Percentiles rank a stretch among this genome's conserved stretches.
Evolutionary conservation across 257 asterid genomes (phyloP).

Genomic region (Ophiorrhiza pumila): DNA sequence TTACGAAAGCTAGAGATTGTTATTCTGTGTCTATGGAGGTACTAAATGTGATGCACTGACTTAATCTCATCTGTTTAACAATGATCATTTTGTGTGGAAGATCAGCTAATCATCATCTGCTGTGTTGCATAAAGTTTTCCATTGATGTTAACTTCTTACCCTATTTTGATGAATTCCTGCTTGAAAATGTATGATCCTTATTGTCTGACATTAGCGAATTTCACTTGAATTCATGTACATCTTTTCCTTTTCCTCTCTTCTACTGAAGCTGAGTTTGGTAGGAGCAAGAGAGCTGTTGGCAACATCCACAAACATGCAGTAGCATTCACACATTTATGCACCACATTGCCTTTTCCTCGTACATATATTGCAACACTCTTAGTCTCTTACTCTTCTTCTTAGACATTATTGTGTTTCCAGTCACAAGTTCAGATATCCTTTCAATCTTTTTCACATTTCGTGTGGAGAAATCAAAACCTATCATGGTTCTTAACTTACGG

Average conservation of each 20-base stretch:
- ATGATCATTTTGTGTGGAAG: no score
- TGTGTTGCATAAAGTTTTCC: not conserved
- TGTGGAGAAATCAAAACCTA: not conserved
- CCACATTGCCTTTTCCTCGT: not conserved
- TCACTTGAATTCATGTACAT: constrained; percentile 6
- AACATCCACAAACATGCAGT: constrained; percentile 1
- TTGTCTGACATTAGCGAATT: not conserved
- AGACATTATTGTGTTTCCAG: not conserved
- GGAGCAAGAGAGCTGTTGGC: no score
- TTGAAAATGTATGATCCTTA: not conserved
- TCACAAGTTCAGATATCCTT: not conserved
- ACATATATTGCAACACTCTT: not conserved
- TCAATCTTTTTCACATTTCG: not conserved
- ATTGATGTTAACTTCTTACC: constrained; percentile 2
- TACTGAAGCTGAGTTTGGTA: no score
- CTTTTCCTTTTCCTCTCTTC: not conserved
- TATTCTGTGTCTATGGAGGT: constrained; percentile 93
- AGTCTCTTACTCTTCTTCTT: not conserved
- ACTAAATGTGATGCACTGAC: constrained; percentile 4
- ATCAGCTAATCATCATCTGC: not conserved
- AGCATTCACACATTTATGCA: not conserved
- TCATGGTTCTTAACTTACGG: not conserved
- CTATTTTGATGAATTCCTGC: not conserved
- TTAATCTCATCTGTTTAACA: no score
- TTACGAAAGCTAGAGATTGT: constrained; percentile 93